phyloP scores from a whole-genome alignment of 2,329 filamentous ascomycete genomes.

The Colletotrichum musicola region DNA sequence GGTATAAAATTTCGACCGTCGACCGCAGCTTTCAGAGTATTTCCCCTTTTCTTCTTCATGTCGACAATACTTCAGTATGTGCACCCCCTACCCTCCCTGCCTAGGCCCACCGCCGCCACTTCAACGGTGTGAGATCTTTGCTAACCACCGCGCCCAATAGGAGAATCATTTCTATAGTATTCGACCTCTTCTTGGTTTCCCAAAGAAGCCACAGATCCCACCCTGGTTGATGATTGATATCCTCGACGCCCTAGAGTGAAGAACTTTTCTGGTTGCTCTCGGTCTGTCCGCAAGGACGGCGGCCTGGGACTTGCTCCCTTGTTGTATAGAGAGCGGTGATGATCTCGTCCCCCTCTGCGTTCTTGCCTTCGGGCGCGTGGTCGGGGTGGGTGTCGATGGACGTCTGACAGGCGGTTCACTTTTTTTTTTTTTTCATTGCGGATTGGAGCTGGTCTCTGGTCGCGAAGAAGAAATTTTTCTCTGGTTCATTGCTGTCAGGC shows the following conservation, averaged over 20 bases:
- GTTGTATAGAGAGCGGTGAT: slow-evolving; percentile 91
- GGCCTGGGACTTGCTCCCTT: slow-evolving; percentile 47
- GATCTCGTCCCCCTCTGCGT: slow-evolving; percentile 85
- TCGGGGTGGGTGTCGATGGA: slow-evolving; percentile 86
- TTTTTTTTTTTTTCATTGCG: slow-evolving; percentile 66
- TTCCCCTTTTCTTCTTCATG: slow-evolving; percentile 66
- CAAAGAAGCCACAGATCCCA: slow-evolving; percentile 93
- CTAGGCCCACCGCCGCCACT: neutral
- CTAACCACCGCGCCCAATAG: slow-evolving; percentile 46
- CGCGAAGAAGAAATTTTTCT: slow-evolving; percentile 62
- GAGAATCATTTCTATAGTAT: slow-evolving; percentile 99
- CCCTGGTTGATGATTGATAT: slow-evolving; percentile 94
- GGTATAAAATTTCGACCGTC: slow-evolving; percentile 56
- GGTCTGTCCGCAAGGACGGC: slow-evolving; percentile 73
- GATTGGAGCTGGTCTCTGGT: slow-evolving; percentile 58
- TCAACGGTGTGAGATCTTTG: slow-evolving; percentile 39
- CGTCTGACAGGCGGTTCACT: slow-evolving; percentile 82
- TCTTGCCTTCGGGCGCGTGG: slow-evolving; percentile 82
- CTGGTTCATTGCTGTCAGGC: too few relatives aligned
- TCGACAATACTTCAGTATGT: slow-evolving; percentile 73
- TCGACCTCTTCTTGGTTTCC: slow-evolving; percentile 92
- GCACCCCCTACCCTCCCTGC: slow-evolving; percentile 49
- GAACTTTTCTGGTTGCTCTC: slow-evolving; percentile 68
- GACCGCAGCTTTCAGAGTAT: slow-evolving; percentile 48
- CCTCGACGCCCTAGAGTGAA: slow-evolving; percentile 93